Evolutionary conservation across 2,329 filamentous ascomycete species (phyloP), one percentile per base, ranked within the genome.

Genomic region (Fusarium illudens): DNA sequence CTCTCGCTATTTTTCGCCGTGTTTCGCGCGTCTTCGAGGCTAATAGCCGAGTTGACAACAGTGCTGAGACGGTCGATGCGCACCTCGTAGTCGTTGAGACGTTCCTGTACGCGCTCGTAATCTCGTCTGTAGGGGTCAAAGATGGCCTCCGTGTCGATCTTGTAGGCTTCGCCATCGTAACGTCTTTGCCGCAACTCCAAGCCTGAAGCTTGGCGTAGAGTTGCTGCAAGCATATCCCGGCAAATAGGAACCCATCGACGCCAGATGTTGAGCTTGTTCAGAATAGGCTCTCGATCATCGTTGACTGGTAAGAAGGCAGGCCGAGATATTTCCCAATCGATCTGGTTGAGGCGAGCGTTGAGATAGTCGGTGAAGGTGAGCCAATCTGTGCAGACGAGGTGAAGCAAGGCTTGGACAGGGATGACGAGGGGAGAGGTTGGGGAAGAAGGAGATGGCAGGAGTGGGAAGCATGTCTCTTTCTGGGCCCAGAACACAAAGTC

Each of bases 361-460:
- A 53, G 50, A 19, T 53, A 53, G n/a, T 53, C 50, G 30, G 50
- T 34, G 8, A 53, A 53, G n/a, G 50, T 53, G 33, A 53, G 50
- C 50, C 50, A 53, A 11, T 53, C 50, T 22, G 50, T 34, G 17
- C 50, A 53, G 4, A 53, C 30, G 10, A 53, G 50, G 8, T 53
- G 50, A 33, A 53, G 33, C 1, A 53, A 19, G 5, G 50, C 50
- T 37, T 53, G 50, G 11, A 53, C 33, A 13, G 50, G 50, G 30
- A 53, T 20, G 29, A 32, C 48, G 12, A 50, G 29, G 13, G 48
- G 48, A 12, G 48, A 50, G 9, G 29, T 32, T 7, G 29, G 17
- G 19, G 48, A 22, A n/a, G 48, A 50, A 25, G 48, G 22, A 3
- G 39, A 44, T 27, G 22, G 39, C 7, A 44, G 22, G 7, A 15